Percentiles rank a stretch among this genome's conserved stretches.
Conservation (phyloP, 2,329 filamentous ascomycete genomes). For the Colletotrichum sp. region DNA sequence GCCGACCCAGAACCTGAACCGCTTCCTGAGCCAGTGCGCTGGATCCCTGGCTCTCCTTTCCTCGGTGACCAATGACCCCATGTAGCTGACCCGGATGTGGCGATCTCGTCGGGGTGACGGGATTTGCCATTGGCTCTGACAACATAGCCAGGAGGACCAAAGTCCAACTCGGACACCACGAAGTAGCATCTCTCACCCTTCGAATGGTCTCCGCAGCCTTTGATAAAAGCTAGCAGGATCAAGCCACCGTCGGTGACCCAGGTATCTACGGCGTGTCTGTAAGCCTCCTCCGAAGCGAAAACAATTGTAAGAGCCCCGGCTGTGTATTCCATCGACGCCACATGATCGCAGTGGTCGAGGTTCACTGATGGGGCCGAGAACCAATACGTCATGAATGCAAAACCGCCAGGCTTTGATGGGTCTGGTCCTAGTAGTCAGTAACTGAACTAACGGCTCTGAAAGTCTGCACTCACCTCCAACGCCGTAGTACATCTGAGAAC, state of each 20-base stretch:
- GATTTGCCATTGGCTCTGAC: constrained; percentile 25
- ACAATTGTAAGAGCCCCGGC: neutral
- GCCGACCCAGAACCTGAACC: neutral
- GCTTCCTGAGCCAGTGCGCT: neutral
- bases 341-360: constrained; percentile 30
- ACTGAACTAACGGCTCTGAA: too few species aligned
- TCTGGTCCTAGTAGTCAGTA: neutral
- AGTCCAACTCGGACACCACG: constrained; percentile 23
- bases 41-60: neutral
- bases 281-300: neutral
- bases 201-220: constrained; percentile 29
- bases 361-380: constrained; percentile 33
- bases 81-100: neutral
- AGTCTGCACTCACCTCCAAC: constrained; percentile 10
- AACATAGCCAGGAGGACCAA: constrained; percentile 12
- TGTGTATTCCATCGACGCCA: constrained; percentile 16
- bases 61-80: neutral
- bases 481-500: constrained; percentile 29
- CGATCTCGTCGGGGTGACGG: neutral
- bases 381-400: constrained; percentile 30
- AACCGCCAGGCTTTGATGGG: constrained; percentile 22
- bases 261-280: neutral
- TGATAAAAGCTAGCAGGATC: constrained; percentile 29
- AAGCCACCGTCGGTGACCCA: constrained; percentile 26
- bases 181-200: constrained; percentile 35